Percentiles rank a stretch among this genome's conserved stretches.
phyloP scores from a whole-genome alignment of 306 rosid genomes.

The Pyrus communis region DNA sequence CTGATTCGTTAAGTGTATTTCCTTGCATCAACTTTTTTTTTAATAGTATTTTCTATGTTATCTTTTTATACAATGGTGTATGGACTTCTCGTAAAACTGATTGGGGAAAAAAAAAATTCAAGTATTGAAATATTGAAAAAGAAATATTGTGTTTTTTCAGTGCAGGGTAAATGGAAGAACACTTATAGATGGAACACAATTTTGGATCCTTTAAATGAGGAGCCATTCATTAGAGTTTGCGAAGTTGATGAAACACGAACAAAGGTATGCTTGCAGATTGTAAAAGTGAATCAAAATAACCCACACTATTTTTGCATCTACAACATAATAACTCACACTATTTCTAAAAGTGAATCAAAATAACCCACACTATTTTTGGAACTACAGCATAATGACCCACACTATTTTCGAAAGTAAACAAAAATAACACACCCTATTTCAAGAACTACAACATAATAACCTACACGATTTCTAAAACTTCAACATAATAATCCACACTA shows the following conservation, averaged over 20 bases:
- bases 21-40: neutral
- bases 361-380: too few species aligned
- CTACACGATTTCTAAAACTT: too few species aligned
- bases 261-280: constrained; percentile 41
- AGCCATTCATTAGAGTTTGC: constrained; percentile 75
- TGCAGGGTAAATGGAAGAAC: constrained; percentile 84
- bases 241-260: constrained; percentile 70
- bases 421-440: too few species aligned
- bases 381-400: too few species aligned
- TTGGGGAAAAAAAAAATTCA: neutral
- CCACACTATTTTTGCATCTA: too few species aligned
- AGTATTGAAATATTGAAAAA: neutral
- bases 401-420: too few species aligned
- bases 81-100: neutral
- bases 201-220: constrained; percentile 89
- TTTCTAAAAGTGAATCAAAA: too few species aligned
- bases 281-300: too few species aligned
- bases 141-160: constrained; percentile 35
- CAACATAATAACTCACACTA: too few species aligned
- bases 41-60: neutral
- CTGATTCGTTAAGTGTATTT: neutral
- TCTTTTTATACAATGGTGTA: neutral
- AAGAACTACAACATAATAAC: too few species aligned
- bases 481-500: too few species aligned
- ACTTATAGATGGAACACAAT: constrained; percentile 59